Evolutionary conservation across 345 rosid genomes (phyloP), one percentile per base, ranked within the genome.

Genomic region (Reutealis trisperma): DNA sequence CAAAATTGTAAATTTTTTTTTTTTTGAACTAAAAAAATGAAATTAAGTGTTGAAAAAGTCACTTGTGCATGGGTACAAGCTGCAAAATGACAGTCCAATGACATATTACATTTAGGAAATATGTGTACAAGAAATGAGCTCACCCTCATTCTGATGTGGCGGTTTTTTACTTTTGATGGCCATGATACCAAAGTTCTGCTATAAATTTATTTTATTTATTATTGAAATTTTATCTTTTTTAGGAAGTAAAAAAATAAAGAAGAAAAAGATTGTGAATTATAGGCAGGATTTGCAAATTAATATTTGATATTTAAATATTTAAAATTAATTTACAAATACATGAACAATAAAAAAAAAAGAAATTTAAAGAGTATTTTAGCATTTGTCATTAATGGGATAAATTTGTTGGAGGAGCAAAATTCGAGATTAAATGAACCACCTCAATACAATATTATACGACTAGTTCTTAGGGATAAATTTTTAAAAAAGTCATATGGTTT

Each of bases 61-160:
- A 81, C 32, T 34, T 37, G 62, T 18, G 24, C 64, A 77, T 57
- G 1, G 12, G 76, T 3, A 49, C 62, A 72, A 37, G 18, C 2
- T 6, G 71, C 71, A 32, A 78, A 32, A 67, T 27, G 79, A 82
- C 77, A 71, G 37, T 71, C 37, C 19, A 21, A 55, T 45, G 21
- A 57, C 10, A 71, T 63, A 54, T 24, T 6, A 37, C 21, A 37
- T 67, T 10, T 0, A 27, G 7, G 2, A 41, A 9, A 44, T 1
- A 15, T 10, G 0, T 10, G 16, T 52, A 13, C 13, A 12, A 34
- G 41, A 37, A 2, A 4, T 58, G 18, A 45, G 8, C 47, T 57
- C 37, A 18, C 30, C 45, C 60, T 69, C 63, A 68, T 73, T 51
- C 70, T 25, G 67, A 81, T 58, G 30, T 70, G 76, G 78, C 72